Percentiles rank a stretch among this genome's conserved stretches.
These are phyloP conservation scores for Exophiala lecanii-corni DNA, from an alignment of 2,329 filamentous ascomycete genomes.

Conservation along the genomic window DNA sequence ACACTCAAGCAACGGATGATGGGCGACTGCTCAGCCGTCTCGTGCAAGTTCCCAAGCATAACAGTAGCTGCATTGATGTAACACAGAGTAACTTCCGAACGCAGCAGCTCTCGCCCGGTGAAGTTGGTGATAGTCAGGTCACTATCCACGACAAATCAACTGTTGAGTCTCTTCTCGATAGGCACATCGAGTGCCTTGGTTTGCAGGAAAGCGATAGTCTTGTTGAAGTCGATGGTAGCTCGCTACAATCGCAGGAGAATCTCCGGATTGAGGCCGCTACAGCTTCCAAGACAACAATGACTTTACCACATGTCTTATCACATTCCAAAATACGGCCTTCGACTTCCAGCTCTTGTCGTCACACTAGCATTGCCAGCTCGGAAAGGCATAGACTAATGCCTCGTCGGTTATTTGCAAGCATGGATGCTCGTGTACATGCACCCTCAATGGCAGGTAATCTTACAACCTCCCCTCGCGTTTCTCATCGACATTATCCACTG, in stretches of 20 bases:
- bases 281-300: slow-evolving; percentile 11
- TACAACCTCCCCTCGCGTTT: neutral
- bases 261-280: neutral
- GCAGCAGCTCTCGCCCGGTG: neutral
- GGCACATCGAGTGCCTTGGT: slow-evolving; percentile 27
- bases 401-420: slow-evolving; percentile 24
- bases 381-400: slow-evolving; percentile 21
- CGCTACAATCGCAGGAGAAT: neutral
- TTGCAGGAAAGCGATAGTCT: slow-evolving; percentile 10
- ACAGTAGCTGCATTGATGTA: neutral
- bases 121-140: slow-evolving; percentile 6
- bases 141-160: slow-evolving; percentile 26
- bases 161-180: slow-evolving; percentile 26
- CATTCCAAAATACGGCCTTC: slow-evolving; percentile 11
- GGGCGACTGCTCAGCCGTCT: neutral
- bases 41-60: neutral
- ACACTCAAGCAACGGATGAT: slow-evolving; percentile 4
- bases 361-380: slow-evolving; percentile 21
- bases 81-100: neutral
- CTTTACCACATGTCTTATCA: slow-evolving; percentile 2
- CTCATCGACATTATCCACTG: slow-evolving; percentile 4
- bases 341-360: slow-evolving; percentile 16
- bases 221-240: slow-evolving; percentile 2
- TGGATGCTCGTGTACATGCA: slow-evolving; percentile 18
- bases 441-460: neutral